Evolutionary conservation across 768 basidiomycete genomes (phyloP).

Genomic region (Porpolomopsis calyptriformis): DNA sequence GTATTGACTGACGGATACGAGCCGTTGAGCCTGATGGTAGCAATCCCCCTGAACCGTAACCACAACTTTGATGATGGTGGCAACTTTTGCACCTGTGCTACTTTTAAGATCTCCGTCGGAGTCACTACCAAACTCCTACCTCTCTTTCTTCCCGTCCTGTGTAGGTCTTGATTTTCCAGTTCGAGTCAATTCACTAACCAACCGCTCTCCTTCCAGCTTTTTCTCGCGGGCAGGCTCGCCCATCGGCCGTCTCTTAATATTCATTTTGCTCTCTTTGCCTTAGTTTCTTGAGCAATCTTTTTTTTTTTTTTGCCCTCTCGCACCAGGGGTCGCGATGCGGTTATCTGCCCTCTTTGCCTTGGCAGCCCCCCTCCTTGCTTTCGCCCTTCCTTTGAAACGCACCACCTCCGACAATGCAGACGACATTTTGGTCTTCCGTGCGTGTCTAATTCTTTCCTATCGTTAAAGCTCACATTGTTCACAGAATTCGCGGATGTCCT

Average conservation of each 20-base stretch:
- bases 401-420: constrained; percentile 29
- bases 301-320: constrained; percentile 23
- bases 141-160: neutral
- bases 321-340: constrained; percentile 33
- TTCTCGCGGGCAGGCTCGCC: constrained; percentile 59
- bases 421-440: constrained; percentile 52
- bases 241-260: constrained; percentile 17
- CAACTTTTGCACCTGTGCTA: neutral
- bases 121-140: neutral
- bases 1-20: no score
- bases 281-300: constrained; percentile 11
- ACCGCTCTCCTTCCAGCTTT: constrained; percentile 9
- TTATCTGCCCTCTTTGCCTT: constrained; percentile 34
- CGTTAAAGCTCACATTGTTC: neutral
- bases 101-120: neutral
- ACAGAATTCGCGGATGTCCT: constrained; percentile 68
- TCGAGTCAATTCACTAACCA: neutral
- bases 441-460: constrained; percentile 19
- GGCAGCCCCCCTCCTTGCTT: constrained; percentile 34
- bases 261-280: constrained; percentile 6
- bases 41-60: neutral
- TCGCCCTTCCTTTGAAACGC: constrained; percentile 38
- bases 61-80: neutral
- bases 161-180: neutral
- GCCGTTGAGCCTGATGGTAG: no score